A percentile compares a stretch with the other conserved stretches of the same genome.
Evolutionary conservation across 2,329 filamentous ascomycete species (phyloP).

Genomic region (Phialophora chinensis): DNA sequence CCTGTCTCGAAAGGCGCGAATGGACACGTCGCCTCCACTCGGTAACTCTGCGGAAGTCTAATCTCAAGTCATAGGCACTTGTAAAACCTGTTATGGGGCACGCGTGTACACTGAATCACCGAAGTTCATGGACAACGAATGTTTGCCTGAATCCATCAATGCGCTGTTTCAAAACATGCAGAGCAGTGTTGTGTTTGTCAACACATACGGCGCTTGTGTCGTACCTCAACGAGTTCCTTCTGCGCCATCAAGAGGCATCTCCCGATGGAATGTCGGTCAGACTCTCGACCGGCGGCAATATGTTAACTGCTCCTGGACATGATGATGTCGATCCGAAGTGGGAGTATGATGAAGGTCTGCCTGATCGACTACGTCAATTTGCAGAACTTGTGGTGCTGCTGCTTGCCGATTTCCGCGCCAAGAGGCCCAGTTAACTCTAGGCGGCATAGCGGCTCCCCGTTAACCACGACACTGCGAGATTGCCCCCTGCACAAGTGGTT

Average conservation of each 20-base stretch:
- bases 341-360: constrained; percentile 2
- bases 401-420: constrained; percentile 6
- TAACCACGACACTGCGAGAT: neutral
- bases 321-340: constrained; percentile 17
- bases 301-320: constrained; percentile 2
- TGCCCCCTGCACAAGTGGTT: constrained; percentile 9
- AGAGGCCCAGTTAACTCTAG: neutral
- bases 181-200: neutral
- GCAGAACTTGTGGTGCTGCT: constrained; percentile 4
- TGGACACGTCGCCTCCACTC: neutral
- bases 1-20: neutral
- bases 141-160: neutral
- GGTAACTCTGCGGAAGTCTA: neutral
- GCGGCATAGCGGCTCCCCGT: constrained; percentile 8
- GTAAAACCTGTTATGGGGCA: neutral
- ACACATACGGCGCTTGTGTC: neutral
- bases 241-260: neutral
- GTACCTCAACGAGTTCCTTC: neutral
- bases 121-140: neutral
- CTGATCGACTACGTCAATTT: constrained; percentile 30
- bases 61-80: neutral
- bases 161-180: neutral
- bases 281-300: neutral
- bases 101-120: neutral
- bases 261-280: neutral